A percentile compares a stretch with the other conserved stretches of the same genome.
Evolutionary conservation across 345 rosid genomes (phyloP).

Genomic region (Linum tenue): DNA sequence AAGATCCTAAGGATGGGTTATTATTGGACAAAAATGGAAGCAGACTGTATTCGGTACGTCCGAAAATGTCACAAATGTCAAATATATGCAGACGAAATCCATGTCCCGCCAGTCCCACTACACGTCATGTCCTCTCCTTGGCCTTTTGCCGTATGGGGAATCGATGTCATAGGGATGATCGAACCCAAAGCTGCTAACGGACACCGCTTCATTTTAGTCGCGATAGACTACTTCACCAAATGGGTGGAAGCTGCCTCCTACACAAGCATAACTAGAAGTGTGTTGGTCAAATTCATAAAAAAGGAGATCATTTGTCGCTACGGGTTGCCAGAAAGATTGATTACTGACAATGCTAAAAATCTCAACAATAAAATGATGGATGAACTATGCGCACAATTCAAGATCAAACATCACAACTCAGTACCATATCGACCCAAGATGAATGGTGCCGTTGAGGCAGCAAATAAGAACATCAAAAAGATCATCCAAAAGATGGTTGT

Average conservation of each 20-base stretch:
- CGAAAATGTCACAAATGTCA: background rate
- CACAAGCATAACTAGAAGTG: background rate
- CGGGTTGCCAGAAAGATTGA: too few species aligned
- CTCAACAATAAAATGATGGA: too few species aligned
- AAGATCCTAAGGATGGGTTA: slow-evolving; percentile 1
- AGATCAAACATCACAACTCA: background rate
- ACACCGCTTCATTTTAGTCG: too few species aligned
- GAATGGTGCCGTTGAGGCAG: background rate
- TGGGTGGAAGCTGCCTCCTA: background rate
- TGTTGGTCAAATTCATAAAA: background rate
- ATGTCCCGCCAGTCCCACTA: background rate
- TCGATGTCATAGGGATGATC: too few species aligned
- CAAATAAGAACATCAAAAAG: background rate
- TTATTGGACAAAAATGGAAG: background rate
- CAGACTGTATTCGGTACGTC: background rate
- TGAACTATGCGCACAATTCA: background rate
- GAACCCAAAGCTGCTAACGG: too few species aligned
- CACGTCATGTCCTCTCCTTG: background rate
- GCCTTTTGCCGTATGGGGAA: too few species aligned
- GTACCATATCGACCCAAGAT: background rate
- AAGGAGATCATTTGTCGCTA: background rate
- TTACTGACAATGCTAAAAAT: too few species aligned
- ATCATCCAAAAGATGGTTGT: background rate
- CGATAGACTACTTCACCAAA: background rate
- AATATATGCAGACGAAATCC: background rate